Percentiles rank a stretch among this genome's conserved stretches.
Evolutionary conservation across 345 rosid species (phyloP).

Genomic region (Gossypium bickii): DNA sequence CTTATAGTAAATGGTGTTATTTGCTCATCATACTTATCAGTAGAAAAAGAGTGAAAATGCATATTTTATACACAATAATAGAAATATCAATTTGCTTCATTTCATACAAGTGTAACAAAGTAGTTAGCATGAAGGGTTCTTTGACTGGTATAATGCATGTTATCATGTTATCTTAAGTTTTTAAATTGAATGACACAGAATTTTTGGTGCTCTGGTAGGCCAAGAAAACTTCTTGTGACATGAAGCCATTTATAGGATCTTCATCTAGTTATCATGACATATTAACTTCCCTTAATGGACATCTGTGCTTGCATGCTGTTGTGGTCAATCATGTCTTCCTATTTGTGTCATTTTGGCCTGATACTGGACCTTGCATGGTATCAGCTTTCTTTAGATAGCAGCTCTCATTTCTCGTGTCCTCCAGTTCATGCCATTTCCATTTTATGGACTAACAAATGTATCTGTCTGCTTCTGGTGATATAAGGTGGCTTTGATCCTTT

Average conservation of each 20-base stretch:
- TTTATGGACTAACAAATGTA: conserved; percentile 8
- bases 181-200: neutral
- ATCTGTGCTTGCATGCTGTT: neutral
- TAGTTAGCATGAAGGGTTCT: too few relatives aligned
- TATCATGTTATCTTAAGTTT: neutral
- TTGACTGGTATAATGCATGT: neutral
- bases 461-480: conserved; percentile 22
- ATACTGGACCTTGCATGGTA: neutral
- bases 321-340: neutral
- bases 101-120: too few relatives aligned
- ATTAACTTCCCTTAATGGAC: neutral
- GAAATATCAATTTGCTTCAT: neutral
- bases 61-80: neutral
- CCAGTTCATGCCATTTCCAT: neutral
- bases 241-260: neutral
- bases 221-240: neutral
- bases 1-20: neutral
- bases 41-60: neutral
- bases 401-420: neutral
- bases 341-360: neutral
- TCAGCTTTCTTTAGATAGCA: neutral
- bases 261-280: neutral
- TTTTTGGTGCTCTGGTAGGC: neutral
- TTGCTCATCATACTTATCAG: neutral
- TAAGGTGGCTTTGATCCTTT: conserved; percentile 93